Conservation (phyloP, 208 protist species). For the Leishmania tropica region DNA sequence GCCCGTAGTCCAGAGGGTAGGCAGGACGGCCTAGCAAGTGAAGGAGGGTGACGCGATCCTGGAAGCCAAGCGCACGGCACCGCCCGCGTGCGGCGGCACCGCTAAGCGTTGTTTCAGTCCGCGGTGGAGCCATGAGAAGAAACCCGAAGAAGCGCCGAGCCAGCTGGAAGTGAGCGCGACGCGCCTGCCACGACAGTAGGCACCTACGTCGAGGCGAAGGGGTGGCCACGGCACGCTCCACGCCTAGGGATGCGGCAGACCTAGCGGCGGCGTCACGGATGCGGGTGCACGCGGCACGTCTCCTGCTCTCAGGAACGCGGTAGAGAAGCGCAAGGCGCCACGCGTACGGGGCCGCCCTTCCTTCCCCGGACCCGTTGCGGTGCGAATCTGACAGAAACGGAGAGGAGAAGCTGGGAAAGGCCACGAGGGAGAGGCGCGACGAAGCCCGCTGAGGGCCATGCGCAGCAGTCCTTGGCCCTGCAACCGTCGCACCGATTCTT, state of each 20-base stretch:
- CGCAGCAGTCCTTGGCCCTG: not conserved
- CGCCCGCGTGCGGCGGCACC: not conserved
- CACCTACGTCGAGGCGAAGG: not conserved
- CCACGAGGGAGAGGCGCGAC: constrained; percentile 6
- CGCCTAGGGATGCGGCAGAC: not conserved
- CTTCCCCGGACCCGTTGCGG: not conserved
- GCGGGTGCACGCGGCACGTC: not conserved
- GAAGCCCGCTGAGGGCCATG: not conserved
- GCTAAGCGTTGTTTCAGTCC: not conserved
- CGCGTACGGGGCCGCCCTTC: not conserved
- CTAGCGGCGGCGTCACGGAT: not conserved
- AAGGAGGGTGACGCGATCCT: constrained; percentile 54
- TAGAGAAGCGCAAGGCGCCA: constrained; percentile 22
- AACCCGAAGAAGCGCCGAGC: constrained; percentile 28
- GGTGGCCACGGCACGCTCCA: not conserved
- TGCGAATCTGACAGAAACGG: constrained; percentile 15
- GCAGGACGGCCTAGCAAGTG: constrained; percentile 49
- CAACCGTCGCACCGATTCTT: not conserved
- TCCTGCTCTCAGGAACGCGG: not conserved
- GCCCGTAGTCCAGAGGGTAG: constrained; percentile 40
- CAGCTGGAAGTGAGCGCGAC: constrained; percentile 28
- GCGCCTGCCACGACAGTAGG: constrained; percentile 2
- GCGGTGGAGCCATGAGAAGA: constrained; percentile 11
- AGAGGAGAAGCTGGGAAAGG: constrained; percentile 19
- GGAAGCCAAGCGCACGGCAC: constrained; percentile 39